These are phyloP conservation scores for Leptodermis oblonga DNA, from an alignment of 257 asterid genomes.

Conservation along the genomic window DNA sequence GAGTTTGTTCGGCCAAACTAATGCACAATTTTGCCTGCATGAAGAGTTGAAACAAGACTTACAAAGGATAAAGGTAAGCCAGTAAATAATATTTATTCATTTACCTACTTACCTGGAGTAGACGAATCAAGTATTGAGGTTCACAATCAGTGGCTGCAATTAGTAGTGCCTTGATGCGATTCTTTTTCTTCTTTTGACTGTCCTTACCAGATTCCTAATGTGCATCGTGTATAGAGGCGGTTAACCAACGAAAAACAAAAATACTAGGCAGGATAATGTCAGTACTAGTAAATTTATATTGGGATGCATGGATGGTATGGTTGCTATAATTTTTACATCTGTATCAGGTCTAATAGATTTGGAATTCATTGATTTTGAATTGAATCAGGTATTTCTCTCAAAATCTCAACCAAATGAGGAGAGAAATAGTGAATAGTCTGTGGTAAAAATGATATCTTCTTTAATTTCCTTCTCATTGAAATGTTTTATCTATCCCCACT, in stretches of 20 bases:
- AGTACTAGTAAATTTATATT: neutral
- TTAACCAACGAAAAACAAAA: conserved; percentile 17
- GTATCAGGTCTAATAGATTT: neutral
- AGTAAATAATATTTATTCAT: conserved; percentile 12
- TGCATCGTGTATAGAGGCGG: conserved; percentile 17
- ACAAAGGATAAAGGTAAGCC: conserved; percentile 16
- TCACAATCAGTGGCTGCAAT: conserved; percentile 98
- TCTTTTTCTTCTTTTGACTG: conserved; percentile 89
- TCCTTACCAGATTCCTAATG: conserved; percentile 91
- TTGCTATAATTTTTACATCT: neutral
- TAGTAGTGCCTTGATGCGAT: conserved; percentile 70
- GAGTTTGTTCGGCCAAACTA: conserved; percentile 91
- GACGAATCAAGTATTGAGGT: conserved; percentile 91
- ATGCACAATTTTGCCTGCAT: conserved; percentile 85
- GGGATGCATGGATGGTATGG: neutral
- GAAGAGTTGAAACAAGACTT: conserved; percentile 32
- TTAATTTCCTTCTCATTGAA: neutral
- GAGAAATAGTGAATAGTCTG: neutral
- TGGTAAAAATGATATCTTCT: neutral
- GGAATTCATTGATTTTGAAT: neutral
- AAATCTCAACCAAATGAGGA: neutral
- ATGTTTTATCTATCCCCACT: neutral
- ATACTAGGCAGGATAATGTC: neutral
- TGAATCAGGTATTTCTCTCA: neutral
- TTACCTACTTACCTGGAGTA: conserved; percentile 66